phyloP scores from a whole-genome alignment of 768 basidiomycete species.

The Mycena latifolia region DNA sequence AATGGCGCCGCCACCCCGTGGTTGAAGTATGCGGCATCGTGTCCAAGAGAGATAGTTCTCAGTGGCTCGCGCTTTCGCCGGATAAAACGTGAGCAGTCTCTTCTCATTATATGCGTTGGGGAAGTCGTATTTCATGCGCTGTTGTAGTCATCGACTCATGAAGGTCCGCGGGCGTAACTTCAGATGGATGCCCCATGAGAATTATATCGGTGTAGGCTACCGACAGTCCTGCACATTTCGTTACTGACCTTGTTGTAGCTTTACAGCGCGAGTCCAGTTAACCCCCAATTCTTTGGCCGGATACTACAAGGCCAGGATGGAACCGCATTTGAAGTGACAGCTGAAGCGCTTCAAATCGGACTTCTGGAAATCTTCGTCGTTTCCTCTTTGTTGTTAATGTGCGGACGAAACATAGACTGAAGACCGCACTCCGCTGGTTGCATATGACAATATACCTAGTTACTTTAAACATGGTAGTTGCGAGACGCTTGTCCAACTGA shows the following conservation, averaged over 20 bases:
- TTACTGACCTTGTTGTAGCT: constrained; percentile 12
- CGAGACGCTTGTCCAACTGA: no score
- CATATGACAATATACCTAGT: no score
- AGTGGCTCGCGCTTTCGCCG: neutral
- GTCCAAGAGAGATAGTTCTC: constrained; percentile 37
- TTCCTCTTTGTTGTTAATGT: constrained; percentile 29
- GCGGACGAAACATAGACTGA: constrained; percentile 35
- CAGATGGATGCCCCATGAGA: constrained; percentile 27
- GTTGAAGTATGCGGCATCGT: constrained; percentile 49
- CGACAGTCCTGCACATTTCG: neutral
- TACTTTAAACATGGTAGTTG: no score
- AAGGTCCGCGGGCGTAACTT: constrained; percentile 16
- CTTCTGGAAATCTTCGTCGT: constrained; percentile 28
- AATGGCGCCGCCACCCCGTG: constrained; percentile 39
- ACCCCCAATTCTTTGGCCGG: constrained; percentile 27
- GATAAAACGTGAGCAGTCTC: constrained; percentile 40
- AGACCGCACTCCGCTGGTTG: no score
- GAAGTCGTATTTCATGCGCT: neutral
- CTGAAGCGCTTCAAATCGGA: constrained; percentile 25
- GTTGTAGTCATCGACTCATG: constrained; percentile 25
- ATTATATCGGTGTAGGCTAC: constrained; percentile 12
- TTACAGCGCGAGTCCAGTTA: constrained; percentile 15
- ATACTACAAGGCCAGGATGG: constrained; percentile 16
- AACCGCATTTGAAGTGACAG: constrained; percentile 25
- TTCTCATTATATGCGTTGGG: neutral